phyloP scores from a whole-genome alignment of 495 filamentous ascomycete species.

The Neurospora sp. region DNA sequence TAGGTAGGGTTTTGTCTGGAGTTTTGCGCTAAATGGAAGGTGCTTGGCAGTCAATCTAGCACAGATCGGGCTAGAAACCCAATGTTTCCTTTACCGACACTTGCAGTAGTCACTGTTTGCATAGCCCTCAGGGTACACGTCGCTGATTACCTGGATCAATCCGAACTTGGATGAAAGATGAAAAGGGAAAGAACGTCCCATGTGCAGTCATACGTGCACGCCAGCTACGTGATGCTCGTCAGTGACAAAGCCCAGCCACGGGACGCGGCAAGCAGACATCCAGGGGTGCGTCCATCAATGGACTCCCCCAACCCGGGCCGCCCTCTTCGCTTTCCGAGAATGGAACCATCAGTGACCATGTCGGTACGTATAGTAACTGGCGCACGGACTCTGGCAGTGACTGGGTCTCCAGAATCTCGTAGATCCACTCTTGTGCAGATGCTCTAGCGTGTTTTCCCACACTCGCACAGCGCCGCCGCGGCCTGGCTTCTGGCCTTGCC shows the following conservation, averaged over 20 bases:
- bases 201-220: background rate
- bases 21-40: background rate
- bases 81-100: background rate
- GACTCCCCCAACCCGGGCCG: background rate
- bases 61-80: background rate
- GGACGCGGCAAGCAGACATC: background rate
- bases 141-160: background rate
- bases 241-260: background rate
- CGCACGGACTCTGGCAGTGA: background rate
- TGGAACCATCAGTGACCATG: background rate
- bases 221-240: background rate
- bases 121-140: background rate
- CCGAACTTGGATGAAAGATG: background rate
- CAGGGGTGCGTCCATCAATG: background rate
- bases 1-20: background rate
- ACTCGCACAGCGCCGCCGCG: background rate
- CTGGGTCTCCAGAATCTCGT: background rate
- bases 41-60: background rate
- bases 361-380: background rate
- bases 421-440: background rate
- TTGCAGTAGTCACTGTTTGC: background rate
- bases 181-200: background rate
- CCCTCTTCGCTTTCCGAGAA: background rate
- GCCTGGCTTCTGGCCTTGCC: background rate
- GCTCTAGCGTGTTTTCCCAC: background rate